These are phyloP conservation scores for Litchi chinensis DNA, from an alignment of 345 rosid species.

Conservation along the genomic window DNA sequence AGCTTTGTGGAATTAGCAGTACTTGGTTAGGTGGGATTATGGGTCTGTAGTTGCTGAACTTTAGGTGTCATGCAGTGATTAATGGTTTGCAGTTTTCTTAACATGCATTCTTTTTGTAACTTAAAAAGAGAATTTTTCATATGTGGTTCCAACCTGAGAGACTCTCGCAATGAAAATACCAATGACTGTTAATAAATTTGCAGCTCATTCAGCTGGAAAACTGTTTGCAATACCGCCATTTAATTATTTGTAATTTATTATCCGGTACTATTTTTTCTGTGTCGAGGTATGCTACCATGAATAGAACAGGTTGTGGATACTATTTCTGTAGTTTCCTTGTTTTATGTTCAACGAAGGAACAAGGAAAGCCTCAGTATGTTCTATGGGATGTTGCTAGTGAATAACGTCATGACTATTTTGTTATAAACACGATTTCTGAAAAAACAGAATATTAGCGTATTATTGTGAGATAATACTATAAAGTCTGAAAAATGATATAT, in stretches of 20 bases:
- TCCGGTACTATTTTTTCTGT: not conserved
- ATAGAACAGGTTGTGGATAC: too few relatives aligned
- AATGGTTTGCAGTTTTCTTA: conserved; percentile 23
- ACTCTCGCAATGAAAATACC: conserved; percentile 29
- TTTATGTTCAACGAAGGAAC: too few relatives aligned
- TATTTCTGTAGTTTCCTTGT: too few relatives aligned
- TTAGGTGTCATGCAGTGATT: conserved; percentile 13
- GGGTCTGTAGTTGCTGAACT: conserved; percentile 24
- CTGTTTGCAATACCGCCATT: not conserved
- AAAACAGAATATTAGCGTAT: too few relatives aligned
- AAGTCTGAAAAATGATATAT: too few relatives aligned
- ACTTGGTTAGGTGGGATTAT: conserved; percentile 30
- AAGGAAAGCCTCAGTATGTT: too few relatives aligned
- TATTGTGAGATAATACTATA: too few relatives aligned
- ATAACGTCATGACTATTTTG: too few relatives aligned
- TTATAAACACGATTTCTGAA: too few relatives aligned
- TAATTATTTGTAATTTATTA: not conserved
- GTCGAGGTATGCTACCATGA: not conserved
- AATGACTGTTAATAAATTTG: conserved; percentile 36
- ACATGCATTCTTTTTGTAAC: conserved; percentile 48
- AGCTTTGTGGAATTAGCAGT: conserved; percentile 38
- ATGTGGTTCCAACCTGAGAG: conserved; percentile 27
- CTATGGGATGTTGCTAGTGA: too few relatives aligned
- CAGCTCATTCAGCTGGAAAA: conserved; percentile 7
- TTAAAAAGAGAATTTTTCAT: conserved; percentile 16